Percentiles rank a stretch among this genome's conserved stretches.
These are phyloP conservation scores for Talaromyces marneffei DNA, from an alignment of 2,329 filamentous ascomycete species.

Conservation along the genomic window DNA sequence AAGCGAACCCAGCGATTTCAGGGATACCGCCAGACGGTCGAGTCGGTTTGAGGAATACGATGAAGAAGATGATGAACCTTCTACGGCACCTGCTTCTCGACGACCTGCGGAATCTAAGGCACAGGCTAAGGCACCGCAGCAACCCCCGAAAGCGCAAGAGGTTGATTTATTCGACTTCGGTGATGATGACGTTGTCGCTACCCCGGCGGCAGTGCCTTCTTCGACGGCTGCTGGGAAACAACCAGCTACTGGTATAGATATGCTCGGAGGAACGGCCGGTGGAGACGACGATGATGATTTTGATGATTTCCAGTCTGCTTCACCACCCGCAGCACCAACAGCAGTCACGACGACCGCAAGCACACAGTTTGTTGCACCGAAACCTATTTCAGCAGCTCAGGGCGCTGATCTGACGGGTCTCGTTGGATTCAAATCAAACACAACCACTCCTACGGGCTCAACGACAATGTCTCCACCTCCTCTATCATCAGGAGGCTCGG, in stretches of 20 bases:
- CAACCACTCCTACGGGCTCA: constrained; percentile 58
- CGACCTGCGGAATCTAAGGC: constrained; percentile 36
- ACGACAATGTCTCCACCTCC: constrained; percentile 62
- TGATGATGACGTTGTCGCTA: constrained; percentile 60
- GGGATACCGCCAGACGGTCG: constrained; percentile 54
- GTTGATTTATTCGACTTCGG: constrained; percentile 85
- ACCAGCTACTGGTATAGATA: constrained; percentile 44
- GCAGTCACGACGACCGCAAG: constrained; percentile 45
- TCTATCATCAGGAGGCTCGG: constrained; percentile 6
- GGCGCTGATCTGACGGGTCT: constrained; percentile 75
- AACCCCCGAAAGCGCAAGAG: constrained; percentile 75
- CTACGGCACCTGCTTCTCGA: constrained; percentile 45
- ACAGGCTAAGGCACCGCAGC: constrained; percentile 59
- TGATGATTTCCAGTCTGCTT: constrained; percentile 76
- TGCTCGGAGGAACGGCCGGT: constrained; percentile 38
- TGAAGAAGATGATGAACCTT: constrained; percentile 73
- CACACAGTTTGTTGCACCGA: constrained; percentile 16
- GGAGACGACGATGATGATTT: constrained; percentile 95
- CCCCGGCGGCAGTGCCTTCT: constrained; percentile 19
- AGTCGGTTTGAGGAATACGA: constrained; percentile 96
- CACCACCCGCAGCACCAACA: constrained; percentile 42
- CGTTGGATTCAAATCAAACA: constrained; percentile 72
- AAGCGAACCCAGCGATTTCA: constrained; percentile 61
- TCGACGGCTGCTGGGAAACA: constrained; percentile 39
- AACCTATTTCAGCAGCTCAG: constrained; percentile 34